Base-by-base conservation (phyloP, 345 rosid genomes). In the Raphanus sativus region DNA sequence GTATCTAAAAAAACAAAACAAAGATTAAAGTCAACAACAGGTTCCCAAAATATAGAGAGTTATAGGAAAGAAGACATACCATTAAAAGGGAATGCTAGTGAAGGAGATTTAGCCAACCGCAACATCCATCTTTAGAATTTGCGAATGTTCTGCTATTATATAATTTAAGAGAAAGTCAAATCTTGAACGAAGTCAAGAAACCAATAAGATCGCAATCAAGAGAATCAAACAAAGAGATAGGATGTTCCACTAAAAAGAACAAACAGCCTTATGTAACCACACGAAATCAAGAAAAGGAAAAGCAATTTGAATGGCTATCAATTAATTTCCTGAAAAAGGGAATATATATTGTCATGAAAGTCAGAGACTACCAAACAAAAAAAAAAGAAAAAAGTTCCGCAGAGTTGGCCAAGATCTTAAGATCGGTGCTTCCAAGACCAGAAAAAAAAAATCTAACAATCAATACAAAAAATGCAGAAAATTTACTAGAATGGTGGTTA, bases 91-190 rank as follows among this genome's bases (percentile, higher is more conserved):
- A 86, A 82, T 81, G 81, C 72, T 70, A 75, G 84, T 77, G 69
- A 67, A 63, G 65, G 68, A 83, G 75, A 26, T 45, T 86, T 78
- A 89, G 85, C 94, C 98, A 72, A 90, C 98, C 24, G 36, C 85
- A 73, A 87, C 88, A 77, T 92, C 96, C 98, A 95, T 91, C 73
- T 8, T 12, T 40, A 55, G 26, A 56, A 77, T 54, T 77, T 40
- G 2, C 12, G 33, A 73, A 6, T 34, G 59, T 67, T 75, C 89
- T 85, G 80, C 71, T 45, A 77, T 6, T 3, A 0, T 3, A 21
- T 17, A 70, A 8, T 60, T 9, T 54, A 68, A 75, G 62, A 74
- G 30, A 21, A 36, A 69, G 82, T 79, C 78, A 75, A 69, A 12
- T 42, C 4, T 69, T 56, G 36, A 79, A 74, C 24, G 4, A 28